phyloP scores from a whole-genome alignment of 2,329 filamentous ascomycete genomes.

The Microcyclospora pomicola region DNA sequence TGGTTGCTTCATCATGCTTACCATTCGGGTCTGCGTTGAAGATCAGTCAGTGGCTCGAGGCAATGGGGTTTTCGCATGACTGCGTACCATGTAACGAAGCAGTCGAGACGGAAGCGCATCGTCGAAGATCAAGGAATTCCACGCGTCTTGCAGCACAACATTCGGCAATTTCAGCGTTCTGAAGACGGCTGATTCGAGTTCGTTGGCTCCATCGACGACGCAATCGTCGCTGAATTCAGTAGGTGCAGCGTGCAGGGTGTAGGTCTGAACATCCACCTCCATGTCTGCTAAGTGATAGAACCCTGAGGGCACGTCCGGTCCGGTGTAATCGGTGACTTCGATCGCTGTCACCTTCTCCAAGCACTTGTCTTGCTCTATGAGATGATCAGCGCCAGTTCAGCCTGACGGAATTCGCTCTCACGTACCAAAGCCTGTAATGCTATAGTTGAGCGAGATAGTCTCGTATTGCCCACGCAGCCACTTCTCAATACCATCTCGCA shows the following conservation, averaged over 20 bases:
- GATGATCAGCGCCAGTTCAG: background rate
- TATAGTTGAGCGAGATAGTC: constrained; percentile 3
- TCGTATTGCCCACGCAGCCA: constrained; percentile 14
- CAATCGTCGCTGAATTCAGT: background rate
- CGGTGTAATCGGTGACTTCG: constrained; percentile 27
- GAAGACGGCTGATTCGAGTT: background rate
- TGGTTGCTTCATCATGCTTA: constrained; percentile 22
- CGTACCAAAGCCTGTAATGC: constrained; percentile 1
- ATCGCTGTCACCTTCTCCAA: constrained; percentile 22
- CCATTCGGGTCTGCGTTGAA: constrained; percentile 18
- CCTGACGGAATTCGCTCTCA: background rate
- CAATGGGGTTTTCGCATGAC: no score
- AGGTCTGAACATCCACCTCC: constrained; percentile 30
- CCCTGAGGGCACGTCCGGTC: constrained; percentile 9
- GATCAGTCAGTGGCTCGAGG: no score
- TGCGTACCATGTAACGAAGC: constrained; percentile 23
- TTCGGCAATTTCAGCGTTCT: constrained; percentile 22
- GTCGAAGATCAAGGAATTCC: constrained; percentile 34
- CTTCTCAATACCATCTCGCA: constrained; percentile 3
- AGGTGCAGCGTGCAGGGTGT: constrained; percentile 23
- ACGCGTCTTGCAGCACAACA: constrained; percentile 27
- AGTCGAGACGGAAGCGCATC: constrained; percentile 28
- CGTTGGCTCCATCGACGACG: background rate
- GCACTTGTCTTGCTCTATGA: constrained; percentile 16
- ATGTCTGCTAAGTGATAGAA: constrained; percentile 21